Conservation (phyloP, 257 asterid genomes). For the Eustoma russellianum region DNA sequence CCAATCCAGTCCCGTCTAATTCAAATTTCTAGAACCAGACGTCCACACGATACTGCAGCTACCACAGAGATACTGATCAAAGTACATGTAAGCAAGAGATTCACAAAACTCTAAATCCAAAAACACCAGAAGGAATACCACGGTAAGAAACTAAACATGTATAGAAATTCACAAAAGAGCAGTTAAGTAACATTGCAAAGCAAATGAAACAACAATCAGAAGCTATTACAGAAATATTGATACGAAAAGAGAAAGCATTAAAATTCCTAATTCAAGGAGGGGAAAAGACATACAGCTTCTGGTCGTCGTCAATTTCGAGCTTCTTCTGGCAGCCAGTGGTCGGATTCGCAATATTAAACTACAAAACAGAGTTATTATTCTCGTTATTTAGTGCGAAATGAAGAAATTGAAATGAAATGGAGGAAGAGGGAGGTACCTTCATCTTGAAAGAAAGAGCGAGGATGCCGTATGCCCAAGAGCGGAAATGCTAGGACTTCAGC, state of each 20-base stretch:
- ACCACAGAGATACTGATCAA: no score
- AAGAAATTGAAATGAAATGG: not conserved
- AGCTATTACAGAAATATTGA: no score
- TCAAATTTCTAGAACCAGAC: no score
- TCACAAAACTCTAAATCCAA: no score
- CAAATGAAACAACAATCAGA: no score
- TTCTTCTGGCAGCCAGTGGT: slow-evolving; percentile 35
- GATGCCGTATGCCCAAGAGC: not conserved
- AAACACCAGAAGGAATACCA: not conserved
- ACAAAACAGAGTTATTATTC: not conserved
- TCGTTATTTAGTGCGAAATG: not conserved
- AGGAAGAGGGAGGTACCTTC: slow-evolving; percentile 6
- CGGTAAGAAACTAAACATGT: not conserved
- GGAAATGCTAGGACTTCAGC: not conserved
- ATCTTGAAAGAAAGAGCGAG: slow-evolving; percentile 3
- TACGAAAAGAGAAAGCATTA: not conserved
- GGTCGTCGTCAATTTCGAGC: slow-evolving; percentile 31
- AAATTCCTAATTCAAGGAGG: not conserved
- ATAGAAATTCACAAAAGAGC: not conserved
- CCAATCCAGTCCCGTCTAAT: no score
- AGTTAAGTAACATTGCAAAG: no score
- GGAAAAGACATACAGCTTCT: slow-evolving; percentile 17
- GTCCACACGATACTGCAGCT: no score
- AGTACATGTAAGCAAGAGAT: no score
- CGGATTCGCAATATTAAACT: slow-evolving; percentile 35